Percentiles rank a stretch among this genome's conserved stretches.
Conservation (phyloP, 1,139 yeast genomes). For the Magnusiomyces fungicola region DNA sequence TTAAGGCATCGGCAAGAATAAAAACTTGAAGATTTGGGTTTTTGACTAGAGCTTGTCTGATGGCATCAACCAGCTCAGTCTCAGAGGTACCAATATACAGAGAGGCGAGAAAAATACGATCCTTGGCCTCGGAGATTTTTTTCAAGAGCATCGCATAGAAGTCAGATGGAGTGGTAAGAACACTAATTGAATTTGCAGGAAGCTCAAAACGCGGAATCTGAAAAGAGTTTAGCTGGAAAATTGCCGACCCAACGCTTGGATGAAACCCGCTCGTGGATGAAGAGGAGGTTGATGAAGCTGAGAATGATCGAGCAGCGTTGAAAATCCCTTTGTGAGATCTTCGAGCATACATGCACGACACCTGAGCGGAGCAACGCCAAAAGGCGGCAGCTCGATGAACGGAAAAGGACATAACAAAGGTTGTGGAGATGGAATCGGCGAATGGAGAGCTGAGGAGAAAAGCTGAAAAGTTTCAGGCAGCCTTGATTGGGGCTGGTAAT, state of each 20-base stretch:
- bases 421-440: too few species aligned
- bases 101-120: constrained; percentile 71
- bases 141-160: constrained; percentile 53
- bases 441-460: too few species aligned
- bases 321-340: not conserved
- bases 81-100: constrained; percentile 82
- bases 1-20: constrained; percentile 74
- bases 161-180: constrained; percentile 56
- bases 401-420: too few species aligned
- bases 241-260: constrained; percentile 13
- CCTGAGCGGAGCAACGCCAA: not conserved
- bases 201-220: constrained; percentile 54
- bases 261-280: constrained; percentile 6
- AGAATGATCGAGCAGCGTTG: not conserved
- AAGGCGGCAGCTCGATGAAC: not conserved
- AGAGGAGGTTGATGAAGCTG: not conserved
- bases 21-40: constrained; percentile 61
- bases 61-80: constrained; percentile 45
- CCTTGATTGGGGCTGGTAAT: too few species aligned
- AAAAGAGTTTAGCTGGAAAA: constrained; percentile 23
- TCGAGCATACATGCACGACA: not conserved
- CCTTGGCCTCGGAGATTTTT: constrained; percentile 41
- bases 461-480: too few species aligned
- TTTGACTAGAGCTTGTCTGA: constrained; percentile 42
- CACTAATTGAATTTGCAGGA: constrained; percentile 51